These are phyloP conservation scores for Austroboletus festivus DNA, from an alignment of 768 basidiomycete genomes.

Conservation along the genomic window DNA sequence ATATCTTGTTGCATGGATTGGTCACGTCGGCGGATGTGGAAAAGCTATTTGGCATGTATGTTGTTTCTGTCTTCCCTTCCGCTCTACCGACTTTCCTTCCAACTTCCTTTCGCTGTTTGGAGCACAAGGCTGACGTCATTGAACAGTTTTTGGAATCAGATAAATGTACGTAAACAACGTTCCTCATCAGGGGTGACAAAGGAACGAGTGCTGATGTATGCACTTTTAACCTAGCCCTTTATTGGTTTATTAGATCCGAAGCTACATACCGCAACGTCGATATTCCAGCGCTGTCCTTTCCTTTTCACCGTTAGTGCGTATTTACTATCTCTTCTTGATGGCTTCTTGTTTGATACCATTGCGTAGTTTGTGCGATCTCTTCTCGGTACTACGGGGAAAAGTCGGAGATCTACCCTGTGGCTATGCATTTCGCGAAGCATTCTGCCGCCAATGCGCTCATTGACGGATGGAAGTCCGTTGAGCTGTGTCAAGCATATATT, in stretches of 20 bases:
- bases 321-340: background rate
- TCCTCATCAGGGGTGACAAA: background rate
- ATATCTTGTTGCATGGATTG: conserved; percentile 76
- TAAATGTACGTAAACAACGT: conserved; percentile 52
- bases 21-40: conserved; percentile 78
- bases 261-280: conserved; percentile 75
- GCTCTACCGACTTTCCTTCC: too few species aligned
- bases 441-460: conserved; percentile 78
- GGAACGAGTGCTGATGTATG: too few species aligned
- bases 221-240: conserved; percentile 40
- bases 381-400: conserved; percentile 77
- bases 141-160: conserved; percentile 61
- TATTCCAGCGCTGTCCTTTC: conserved; percentile 84
- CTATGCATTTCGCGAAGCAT: conserved; percentile 86
- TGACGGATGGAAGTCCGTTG: conserved; percentile 81
- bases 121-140: conserved; percentile 1
- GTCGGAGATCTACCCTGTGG: conserved; percentile 81
- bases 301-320: conserved; percentile 81
- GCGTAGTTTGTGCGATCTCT: conserved; percentile 77
- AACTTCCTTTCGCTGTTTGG: too few species aligned
- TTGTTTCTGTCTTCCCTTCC: conserved; percentile 16
- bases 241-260: conserved; percentile 78
- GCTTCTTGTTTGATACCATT: background rate
- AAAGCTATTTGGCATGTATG: conserved; percentile 80
- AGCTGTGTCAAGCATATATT: conserved; percentile 89